phyloP scores from a whole-genome alignment of 2,329 filamentous ascomycete species.

The Exophiala bonariae region DNA sequence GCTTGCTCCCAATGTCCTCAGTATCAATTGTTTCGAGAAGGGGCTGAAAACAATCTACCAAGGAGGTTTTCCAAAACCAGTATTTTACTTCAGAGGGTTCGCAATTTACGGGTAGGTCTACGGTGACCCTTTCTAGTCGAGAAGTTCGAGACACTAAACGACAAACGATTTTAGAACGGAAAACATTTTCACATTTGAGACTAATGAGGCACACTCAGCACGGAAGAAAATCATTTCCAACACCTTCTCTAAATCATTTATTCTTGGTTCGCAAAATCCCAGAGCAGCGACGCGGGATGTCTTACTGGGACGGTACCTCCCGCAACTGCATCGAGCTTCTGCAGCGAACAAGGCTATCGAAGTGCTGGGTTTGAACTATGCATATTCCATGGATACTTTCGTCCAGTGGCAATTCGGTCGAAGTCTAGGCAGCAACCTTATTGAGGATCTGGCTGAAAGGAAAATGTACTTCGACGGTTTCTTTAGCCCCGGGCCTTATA shows the following conservation, averaged over 20 bases:
- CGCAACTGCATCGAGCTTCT: conserved; percentile 40
- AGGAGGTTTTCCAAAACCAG: conserved; percentile 70
- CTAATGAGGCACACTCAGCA: conserved; percentile 63
- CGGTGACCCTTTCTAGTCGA: too few species aligned
- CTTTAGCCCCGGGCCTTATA: not conserved
- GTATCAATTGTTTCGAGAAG: conserved; percentile 64
- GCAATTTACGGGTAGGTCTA: conserved; percentile 65
- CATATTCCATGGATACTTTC: conserved; percentile 73
- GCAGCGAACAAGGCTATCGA: conserved; percentile 37
- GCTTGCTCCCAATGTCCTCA: conserved; percentile 65
- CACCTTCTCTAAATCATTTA: conserved; percentile 75
- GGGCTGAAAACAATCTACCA: conserved; percentile 67
- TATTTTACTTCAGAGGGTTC: conserved; percentile 71
- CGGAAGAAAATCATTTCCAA: conserved; percentile 77
- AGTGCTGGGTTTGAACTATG: conserved; percentile 65
- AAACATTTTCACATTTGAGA: conserved; percentile 70
- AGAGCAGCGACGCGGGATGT: conserved; percentile 37
- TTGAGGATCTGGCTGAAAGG: conserved; percentile 55
- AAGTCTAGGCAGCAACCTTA: conserved; percentile 61
- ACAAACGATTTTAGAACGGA: conserved; percentile 45
- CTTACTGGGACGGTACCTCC: conserved; percentile 59
- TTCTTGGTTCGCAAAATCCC: conserved; percentile 53
- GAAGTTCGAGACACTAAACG: too few species aligned
- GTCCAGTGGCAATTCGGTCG: conserved; percentile 72
- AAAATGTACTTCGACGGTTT: conserved; percentile 58